Evolutionary conservation across 345 rosid species (phyloP), one percentile per base, ranked within the genome.

Genomic region (Eucalyptus regnans): DNA sequence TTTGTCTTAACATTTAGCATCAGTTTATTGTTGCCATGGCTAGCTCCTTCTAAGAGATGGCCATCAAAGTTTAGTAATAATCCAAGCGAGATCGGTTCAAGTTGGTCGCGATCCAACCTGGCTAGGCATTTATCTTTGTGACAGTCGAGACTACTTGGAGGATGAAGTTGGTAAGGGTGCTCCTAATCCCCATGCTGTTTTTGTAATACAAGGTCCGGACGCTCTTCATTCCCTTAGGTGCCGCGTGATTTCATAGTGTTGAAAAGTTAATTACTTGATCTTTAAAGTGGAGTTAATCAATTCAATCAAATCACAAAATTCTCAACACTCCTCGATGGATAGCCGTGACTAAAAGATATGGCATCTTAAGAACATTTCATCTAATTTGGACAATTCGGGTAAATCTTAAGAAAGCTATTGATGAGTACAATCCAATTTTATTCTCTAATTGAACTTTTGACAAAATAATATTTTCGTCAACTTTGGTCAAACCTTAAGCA

Each of bases 201-300:
- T 93, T 89, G 56, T 92, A 95, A 88, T 94, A 96, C 1, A 98
- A 94, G n/a, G 97, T 92, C n/a, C 98, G 97, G 0, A 97, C 90
- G 51, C 98, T 95, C 85, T 96, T 96, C 99, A 95, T 96, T 49
- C 95, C 93, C 51, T 93, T 93, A 37, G 12, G 81, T 18, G 12
- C 46, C 13, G 18, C 2, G 5, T 33, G 7, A 71, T 71, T 9
- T 9, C 46, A 8, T 10, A 9, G 25, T 71, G 25, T 20, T 18
- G 25, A 71, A 71, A 71, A 71, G 27, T 3, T 18, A 33, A 33
- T 33, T 9, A 66, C 12, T 66, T 66, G 5, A 33, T 31, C 2
- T 31, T 31, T 66, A 15, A 66, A 16, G 43, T 16, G 12, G 3
- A 66, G 43, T 66, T 16, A 31, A 66, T 66, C 22, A 66, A 66